Evolutionary conservation across 192 early-diverging fungal species (phyloP).

Genomic region (Physocladia obscura): DNA sequence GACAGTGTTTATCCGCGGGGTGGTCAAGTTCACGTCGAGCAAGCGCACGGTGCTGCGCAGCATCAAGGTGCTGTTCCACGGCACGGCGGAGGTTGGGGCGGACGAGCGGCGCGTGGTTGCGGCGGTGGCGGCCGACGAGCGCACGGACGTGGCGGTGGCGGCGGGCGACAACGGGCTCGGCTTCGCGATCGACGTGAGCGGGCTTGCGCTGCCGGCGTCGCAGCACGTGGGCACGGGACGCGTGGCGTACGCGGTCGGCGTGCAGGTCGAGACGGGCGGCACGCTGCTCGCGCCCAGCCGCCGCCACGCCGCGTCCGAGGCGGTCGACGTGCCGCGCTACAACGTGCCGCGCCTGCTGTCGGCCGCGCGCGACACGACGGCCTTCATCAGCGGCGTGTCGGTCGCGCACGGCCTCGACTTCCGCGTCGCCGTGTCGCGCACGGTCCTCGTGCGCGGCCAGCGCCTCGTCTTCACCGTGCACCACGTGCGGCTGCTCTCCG

Average conservation of each 20-base stretch:
- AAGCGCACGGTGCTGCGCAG: not conserved
- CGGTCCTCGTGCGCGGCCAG: constrained; percentile 1
- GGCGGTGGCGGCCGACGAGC: not conserved
- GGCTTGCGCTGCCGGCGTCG: constrained; percentile 4
- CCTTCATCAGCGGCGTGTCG: constrained; percentile 16
- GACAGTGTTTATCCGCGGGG: not conserved
- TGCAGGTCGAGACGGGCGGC: constrained; percentile 14
- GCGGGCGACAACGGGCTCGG: constrained; percentile 7
- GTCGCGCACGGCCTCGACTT: not conserved
- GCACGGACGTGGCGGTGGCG: not conserved
- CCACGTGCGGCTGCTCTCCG: not conserved
- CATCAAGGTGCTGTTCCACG: constrained; percentile 16
- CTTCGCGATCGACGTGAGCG: constrained; percentile 11
- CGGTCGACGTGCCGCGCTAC: constrained; percentile 28
- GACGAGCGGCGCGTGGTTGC: not conserved
- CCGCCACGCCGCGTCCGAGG: not conserved
- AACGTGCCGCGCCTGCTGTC: constrained; percentile 16
- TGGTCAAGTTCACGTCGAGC: constrained; percentile 22
- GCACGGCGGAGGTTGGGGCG: not conserved
- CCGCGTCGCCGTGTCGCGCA: constrained; percentile 18
- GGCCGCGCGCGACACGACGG: constrained; percentile 8
- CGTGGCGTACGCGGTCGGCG: constrained; percentile 8
- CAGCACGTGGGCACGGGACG: not conserved
- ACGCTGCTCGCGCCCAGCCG: not conserved
- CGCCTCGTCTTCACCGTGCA: constrained; percentile 7